phyloP scores from a whole-genome alignment of 441 rosid species.

The Hura crepitans region DNA sequence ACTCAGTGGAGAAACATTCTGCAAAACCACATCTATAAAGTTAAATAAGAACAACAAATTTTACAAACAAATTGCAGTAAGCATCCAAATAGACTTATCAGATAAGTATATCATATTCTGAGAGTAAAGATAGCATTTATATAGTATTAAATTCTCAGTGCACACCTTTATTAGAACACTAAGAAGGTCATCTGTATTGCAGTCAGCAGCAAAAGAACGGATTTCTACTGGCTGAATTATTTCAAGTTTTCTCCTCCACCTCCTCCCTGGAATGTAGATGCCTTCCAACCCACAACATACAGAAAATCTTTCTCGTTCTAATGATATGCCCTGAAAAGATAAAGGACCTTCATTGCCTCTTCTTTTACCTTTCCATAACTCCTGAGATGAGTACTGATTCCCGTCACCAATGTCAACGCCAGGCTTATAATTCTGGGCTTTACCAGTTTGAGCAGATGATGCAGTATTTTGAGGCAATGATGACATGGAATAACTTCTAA shows the following conservation, averaged over 20 bases:
- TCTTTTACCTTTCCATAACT: conserved; percentile 38
- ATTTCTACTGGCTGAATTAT: conserved; percentile 90
- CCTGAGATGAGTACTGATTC: conserved; percentile 63
- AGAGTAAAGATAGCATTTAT: background rate
- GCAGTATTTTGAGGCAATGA: conserved; percentile 71
- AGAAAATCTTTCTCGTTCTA: conserved; percentile 88
- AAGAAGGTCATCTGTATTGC: conserved; percentile 93
- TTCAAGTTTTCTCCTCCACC: conserved; percentile 94
- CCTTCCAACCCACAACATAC: conserved; percentile 96
- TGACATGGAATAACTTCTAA: conserved; percentile 98
- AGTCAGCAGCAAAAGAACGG: conserved; percentile 77
- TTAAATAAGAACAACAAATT: conserved; percentile 6
- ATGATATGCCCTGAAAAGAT: conserved; percentile 82
- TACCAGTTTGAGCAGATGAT: conserved; percentile 50
- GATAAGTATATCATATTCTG: background rate
- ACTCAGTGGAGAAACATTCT: conserved; percentile 80
- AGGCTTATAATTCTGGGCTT: conserved; percentile 70
- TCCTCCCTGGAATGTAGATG: conserved; percentile 83
- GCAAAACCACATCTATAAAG: conserved; percentile 31
- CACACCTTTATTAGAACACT: conserved; percentile 93
- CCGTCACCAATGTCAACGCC: conserved; percentile 75
- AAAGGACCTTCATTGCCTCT: conserved; percentile 58
- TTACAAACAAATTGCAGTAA: background rate
- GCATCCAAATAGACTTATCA: conserved; percentile 6
- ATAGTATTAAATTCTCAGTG: conserved; percentile 5